These are phyloP conservation scores for Coemansia asiatica DNA, from an alignment of 192 early-diverging fungal species.

Conservation along the genomic window DNA sequence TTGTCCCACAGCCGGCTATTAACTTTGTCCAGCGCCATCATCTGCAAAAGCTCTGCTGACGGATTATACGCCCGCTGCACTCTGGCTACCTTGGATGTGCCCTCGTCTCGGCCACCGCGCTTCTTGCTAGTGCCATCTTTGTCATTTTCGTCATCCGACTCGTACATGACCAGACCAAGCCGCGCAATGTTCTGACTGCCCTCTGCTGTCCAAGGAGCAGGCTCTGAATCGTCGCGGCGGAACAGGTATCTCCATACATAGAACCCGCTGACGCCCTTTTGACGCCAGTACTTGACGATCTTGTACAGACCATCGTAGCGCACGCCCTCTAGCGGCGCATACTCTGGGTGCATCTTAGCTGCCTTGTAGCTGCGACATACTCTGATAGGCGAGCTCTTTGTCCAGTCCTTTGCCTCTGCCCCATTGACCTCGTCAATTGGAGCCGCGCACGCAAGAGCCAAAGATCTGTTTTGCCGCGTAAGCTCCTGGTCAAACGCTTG, in stretches of 20 bases:
- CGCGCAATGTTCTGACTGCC: constrained; percentile 51
- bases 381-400: constrained; percentile 56
- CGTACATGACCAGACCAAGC: constrained; percentile 51
- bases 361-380: constrained; percentile 60
- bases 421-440: constrained; percentile 42
- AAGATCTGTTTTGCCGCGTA: constrained; percentile 57
- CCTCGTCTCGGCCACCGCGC: too few species aligned
- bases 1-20: constrained; percentile 44
- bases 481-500: constrained; percentile 65
- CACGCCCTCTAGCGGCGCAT: constrained; percentile 56
- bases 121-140: neutral
- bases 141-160: constrained; percentile 12
- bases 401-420: constrained; percentile 57
- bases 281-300: constrained; percentile 64
- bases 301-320: constrained; percentile 72
- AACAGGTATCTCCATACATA: constrained; percentile 65
- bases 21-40: constrained; percentile 40
- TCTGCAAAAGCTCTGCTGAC: constrained; percentile 16
- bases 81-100: neutral
- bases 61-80: constrained; percentile 15
- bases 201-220: constrained; percentile 64
- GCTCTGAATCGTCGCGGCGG: constrained; percentile 63
- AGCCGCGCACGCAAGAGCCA: constrained; percentile 62
- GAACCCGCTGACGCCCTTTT: constrained; percentile 52
- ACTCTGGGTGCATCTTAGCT: constrained; percentile 52